Base-by-base conservation (phyloP, 2,329 filamentous ascomycete species). In the Fusarium redolens region DNA sequence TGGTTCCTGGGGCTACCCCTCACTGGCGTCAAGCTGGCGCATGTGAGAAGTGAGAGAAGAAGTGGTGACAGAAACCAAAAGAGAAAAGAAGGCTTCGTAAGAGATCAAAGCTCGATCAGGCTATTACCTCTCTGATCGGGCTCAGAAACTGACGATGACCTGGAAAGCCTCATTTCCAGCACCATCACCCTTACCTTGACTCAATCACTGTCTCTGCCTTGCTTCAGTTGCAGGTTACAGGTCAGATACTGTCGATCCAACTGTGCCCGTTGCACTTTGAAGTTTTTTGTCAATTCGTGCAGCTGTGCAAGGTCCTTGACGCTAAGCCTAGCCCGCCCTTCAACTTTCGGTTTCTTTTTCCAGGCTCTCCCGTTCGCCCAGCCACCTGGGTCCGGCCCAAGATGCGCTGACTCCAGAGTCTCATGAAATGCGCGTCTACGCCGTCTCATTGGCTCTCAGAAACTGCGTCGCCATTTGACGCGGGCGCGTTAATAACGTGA, bases 1-100 rank as follows among this genome's bases (percentile, higher is more conserved):
- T 60, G 61, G 75, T 78, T 78, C 76, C 76, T 77, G 74, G 75
- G 75, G 66, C 75, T 75, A 76, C 72, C 75, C 74, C 74, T 78
- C 75, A 74, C 67, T 75, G 66, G 75, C 68, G 68, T 58, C 58
- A 51, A 65, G 47, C 50, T 25, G 64, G 69, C 52, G 71, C 57
- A 73, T 73, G 68, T 71, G 69, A 76, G 74, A 73, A 73, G 68
- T 74, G 68, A 72, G 72, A 47, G 57, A 73, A 69, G 68, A 67
- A 72, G 50, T 74, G 59, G 62, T 75, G 73, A 75, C 68, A 67
- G 62, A 74, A 75, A 65, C 33, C 35, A 48, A 40, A 40, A 63
- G 50, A 72, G 68, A 66, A 43, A 43, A 52, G 25, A 52, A 68
- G n/a, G 31, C 41, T 41, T 33, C 17, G 45, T 47, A 55, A n/a